phyloP scores from a whole-genome alignment of 495 filamentous ascomycete species.

The Neurospora discreta region DNA sequence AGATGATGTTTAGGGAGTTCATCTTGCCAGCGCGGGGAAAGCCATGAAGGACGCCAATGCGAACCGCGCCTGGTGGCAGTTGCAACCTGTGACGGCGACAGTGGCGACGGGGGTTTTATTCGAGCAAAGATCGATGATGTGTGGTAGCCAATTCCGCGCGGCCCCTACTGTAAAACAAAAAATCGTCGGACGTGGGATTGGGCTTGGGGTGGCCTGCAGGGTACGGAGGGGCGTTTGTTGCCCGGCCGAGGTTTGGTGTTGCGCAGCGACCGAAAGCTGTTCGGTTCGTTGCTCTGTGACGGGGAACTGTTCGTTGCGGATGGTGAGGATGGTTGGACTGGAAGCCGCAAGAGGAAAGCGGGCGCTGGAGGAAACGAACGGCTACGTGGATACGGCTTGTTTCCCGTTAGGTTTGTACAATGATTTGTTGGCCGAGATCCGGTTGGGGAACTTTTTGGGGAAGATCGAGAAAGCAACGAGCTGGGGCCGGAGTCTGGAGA shows the following conservation, averaged over 20 bases:
- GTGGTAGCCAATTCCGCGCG: background rate
- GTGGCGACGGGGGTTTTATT: background rate
- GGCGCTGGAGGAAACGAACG: background rate
- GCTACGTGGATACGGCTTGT: background rate
- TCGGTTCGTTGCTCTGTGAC: background rate
- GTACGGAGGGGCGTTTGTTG: background rate
- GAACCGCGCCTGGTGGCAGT: constrained; percentile 7
- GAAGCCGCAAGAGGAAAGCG: background rate
- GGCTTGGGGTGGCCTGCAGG: background rate
- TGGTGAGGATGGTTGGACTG: background rate
- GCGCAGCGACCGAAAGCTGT: background rate
- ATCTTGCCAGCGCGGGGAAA: constrained; percentile 48
- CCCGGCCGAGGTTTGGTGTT: background rate
- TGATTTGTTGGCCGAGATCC: background rate
- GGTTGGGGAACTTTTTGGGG: background rate
- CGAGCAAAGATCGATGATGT: background rate
- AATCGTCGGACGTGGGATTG: background rate
- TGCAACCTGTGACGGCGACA: background rate
- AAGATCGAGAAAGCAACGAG: background rate
- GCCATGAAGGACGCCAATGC: constrained; percentile 24
- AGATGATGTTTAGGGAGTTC: constrained; percentile 97
- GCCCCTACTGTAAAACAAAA: background rate
- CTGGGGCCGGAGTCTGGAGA: background rate
- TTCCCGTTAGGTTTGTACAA: background rate
- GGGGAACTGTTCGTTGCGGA: background rate